Evolutionary conservation across 495 filamentous ascomycete species (phyloP), one percentile per base, ranked within the genome.

Genomic region (Podospora didyma): DNA sequence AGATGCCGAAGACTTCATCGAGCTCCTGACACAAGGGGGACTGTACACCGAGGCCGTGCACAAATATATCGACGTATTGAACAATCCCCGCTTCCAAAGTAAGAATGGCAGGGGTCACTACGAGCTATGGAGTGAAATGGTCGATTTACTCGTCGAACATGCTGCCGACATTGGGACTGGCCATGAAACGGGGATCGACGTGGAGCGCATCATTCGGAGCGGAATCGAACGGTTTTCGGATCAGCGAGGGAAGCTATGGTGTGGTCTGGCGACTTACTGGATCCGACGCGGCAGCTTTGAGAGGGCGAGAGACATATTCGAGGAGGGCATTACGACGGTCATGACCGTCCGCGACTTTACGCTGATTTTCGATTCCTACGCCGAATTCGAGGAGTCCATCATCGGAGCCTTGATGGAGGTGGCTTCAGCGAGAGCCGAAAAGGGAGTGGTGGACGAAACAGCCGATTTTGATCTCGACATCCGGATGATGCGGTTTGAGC

Each of bases 271-370:
- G 39, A 95, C 94, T 12, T 99, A 99, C 69, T 97, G 92, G 91
- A 96, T 93, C 67, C 92, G 87, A 16, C 88, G 84, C 64, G 92
- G 91, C 28, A 89, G 89, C 61, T 97, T 96, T 65, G 95, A 99
- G 69, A 70, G 76, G 20, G 92, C 94, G 0, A 77, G 94, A 60
- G 94, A 99, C 72, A 80, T 96, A 20, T 97, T 96, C 62, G 95
- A 99, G 73, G 92, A 97, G 73, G 95, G 92, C 46, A 90, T 97
- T 59, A 96, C 89, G 24, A 97, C 94, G 1, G 95, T 97, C 54
- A 96, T 97, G 93, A 99, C 95, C 3, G 91, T 97, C n/a, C 84
- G 95, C 50, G 95, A 99, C 73, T 99, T 99, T 64, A 95, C 93
- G 0, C 81, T 97, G 45, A 85, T 97, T 21, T 99, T 99, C 61